phyloP scores from a whole-genome alignment of 2,329 filamentous ascomycete species.

The Graphilbum fragrans region DNA sequence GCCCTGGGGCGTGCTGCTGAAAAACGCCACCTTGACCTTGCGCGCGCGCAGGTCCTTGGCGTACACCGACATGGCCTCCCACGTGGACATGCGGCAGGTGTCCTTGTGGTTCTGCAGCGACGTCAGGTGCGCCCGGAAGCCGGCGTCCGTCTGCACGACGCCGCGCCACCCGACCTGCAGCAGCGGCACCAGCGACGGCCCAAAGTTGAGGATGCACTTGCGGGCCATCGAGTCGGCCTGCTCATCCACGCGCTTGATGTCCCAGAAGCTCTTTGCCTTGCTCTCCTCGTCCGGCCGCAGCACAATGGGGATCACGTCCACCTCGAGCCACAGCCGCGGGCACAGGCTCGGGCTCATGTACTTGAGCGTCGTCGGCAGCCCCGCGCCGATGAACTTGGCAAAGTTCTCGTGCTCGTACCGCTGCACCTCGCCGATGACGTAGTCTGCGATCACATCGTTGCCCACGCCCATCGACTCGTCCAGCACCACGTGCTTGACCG shows the following conservation, averaged over 20 bases:
- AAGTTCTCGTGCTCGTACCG: slow-evolving; percentile 52
- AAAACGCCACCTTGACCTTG: slow-evolving; percentile 62
- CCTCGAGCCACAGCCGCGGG: slow-evolving; percentile 60
- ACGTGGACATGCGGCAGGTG: slow-evolving; percentile 50
- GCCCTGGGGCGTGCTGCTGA: slow-evolving; percentile 71
- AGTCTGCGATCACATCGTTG: slow-evolving; percentile 41
- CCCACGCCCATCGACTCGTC: slow-evolving; percentile 24
- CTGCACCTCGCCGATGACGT: slow-evolving; percentile 43
- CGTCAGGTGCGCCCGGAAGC: slow-evolving; percentile 48
- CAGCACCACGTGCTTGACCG: slow-evolving; percentile 43
- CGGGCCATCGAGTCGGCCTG: slow-evolving; percentile 72
- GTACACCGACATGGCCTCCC: slow-evolving; percentile 52
- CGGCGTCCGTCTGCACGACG: slow-evolving; percentile 57
- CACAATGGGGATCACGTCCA: slow-evolving; percentile 64
- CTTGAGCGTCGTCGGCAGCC: slow-evolving; percentile 50
- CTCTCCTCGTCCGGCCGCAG: slow-evolving; percentile 35
- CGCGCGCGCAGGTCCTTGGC: slow-evolving; percentile 49
- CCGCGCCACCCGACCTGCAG: slow-evolving; percentile 57
- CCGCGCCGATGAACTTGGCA: slow-evolving; percentile 64
- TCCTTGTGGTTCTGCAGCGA: slow-evolving; percentile 44
- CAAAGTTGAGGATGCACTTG: slow-evolving; percentile 68
- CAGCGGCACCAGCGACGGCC: slow-evolving; percentile 57
- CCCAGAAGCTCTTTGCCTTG: slow-evolving; percentile 29
- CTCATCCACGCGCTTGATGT: slow-evolving; percentile 56
- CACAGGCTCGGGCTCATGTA: slow-evolving; percentile 52